Percentiles rank a stretch among this genome's conserved stretches.
phyloP scores from a whole-genome alignment of 2,329 filamentous ascomycete genomes.

The Orbilia quercus region DNA sequence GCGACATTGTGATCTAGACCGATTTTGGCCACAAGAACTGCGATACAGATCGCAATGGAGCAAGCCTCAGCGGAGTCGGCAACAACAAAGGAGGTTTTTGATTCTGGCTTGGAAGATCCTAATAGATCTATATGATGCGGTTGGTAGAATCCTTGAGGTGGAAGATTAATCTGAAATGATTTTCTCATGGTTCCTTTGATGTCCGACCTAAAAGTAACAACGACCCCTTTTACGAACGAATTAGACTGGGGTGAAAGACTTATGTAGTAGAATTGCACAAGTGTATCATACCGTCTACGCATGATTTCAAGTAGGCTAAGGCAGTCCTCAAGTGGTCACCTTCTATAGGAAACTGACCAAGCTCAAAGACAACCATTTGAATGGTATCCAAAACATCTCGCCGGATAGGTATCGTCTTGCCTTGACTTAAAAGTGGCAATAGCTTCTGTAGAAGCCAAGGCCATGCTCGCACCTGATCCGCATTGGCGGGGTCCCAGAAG shows the following conservation, averaged over 20 bases:
- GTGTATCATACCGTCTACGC: conserved; percentile 45
- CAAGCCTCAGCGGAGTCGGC: conserved; percentile 42
- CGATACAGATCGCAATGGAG: conserved; percentile 43
- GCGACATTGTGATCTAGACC: conserved; percentile 20
- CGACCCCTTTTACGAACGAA: conserved; percentile 28
- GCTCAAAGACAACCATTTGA: conserved; percentile 33
- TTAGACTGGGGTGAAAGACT: background rate
- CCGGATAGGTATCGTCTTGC: conserved; percentile 21
- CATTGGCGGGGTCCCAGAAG: background rate
- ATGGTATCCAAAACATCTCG: conserved; percentile 43
- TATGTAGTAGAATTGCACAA: background rate
- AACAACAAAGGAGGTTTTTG: conserved; percentile 18
- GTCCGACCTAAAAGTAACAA: conserved; percentile 36
- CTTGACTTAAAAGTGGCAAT: conserved; percentile 36
- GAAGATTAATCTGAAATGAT: conserved; percentile 35
- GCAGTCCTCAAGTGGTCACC: conserved; percentile 30
- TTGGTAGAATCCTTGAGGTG: conserved; percentile 10
- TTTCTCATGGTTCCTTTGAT: conserved; percentile 48
- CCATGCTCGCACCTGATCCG: conserved; percentile 16
- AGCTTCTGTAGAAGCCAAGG: conserved; percentile 39
- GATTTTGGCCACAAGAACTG: conserved; percentile 26
- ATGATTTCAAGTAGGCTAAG: conserved; percentile 32
- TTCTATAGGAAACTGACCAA: conserved; percentile 31
- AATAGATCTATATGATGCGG: background rate
- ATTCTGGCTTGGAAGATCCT: background rate